Conservation (phyloP, 2,329 filamentous ascomycete species). For the Corniculantispora saksenae region DNA sequence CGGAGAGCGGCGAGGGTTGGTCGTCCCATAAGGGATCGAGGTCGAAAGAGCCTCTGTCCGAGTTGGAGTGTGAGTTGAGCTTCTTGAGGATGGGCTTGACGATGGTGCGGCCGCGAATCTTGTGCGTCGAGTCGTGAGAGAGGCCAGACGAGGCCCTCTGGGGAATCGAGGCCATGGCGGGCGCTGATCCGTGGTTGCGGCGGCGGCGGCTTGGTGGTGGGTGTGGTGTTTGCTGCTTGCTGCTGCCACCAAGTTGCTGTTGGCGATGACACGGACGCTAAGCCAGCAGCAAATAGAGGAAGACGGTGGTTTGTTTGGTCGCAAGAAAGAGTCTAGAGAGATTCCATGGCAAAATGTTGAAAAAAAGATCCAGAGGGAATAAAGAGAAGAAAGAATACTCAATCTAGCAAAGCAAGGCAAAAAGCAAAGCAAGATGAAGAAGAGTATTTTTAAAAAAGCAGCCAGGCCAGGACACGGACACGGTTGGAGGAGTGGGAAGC, state of each 20-base stretch:
- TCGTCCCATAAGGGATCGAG: slow-evolving; percentile 62
- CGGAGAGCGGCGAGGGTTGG: slow-evolving; percentile 38
- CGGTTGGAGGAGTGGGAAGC: neutral
- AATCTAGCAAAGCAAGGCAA: neutral
- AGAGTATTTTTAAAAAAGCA: neutral
- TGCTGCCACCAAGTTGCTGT: neutral
- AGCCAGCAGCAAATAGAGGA: slow-evolving; percentile 1
- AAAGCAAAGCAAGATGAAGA: neutral
- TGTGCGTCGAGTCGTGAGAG: slow-evolving; percentile 28
- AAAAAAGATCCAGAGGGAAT: neutral
- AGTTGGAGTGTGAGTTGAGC: slow-evolving; percentile 46
- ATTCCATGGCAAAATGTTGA: slow-evolving; percentile 5
- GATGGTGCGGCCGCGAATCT: slow-evolving; percentile 47
- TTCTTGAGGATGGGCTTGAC: slow-evolving; percentile 67
- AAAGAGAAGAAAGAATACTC: neutral
- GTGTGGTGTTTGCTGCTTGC: neutral
- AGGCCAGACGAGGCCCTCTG: neutral
- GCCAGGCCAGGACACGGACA: neutral
- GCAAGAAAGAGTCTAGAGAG: neutral
- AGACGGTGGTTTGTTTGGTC: neutral
- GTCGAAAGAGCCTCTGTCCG: slow-evolving; percentile 64
- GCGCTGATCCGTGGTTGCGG: neutral
- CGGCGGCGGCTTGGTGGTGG: neutral
- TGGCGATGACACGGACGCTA: neutral
- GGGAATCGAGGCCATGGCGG: slow-evolving; percentile 8